These are phyloP conservation scores for Phylloporus scabripes DNA, from an alignment of 768 basidiomycete species.

Conservation along the genomic window DNA sequence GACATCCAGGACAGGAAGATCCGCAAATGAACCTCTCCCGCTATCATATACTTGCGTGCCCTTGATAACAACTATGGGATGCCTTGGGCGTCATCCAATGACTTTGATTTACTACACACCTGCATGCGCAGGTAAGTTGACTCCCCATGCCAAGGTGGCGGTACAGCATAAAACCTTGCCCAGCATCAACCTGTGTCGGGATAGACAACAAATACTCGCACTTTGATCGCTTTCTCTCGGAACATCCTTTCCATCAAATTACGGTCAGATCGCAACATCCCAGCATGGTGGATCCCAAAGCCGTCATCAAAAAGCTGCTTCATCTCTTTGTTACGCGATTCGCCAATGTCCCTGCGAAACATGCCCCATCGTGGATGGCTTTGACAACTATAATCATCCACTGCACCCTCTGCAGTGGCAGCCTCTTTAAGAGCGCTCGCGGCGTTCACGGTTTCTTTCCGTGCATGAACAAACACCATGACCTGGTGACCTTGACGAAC, in stretches of 20 bases:
- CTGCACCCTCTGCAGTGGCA: constrained; percentile 60
- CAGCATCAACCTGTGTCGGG: not conserved
- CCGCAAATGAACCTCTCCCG: constrained; percentile 81
- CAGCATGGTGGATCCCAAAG: constrained; percentile 98
- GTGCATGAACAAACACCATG: constrained; percentile 98
- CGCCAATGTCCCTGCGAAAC: constrained; percentile 72
- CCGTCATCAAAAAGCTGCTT: constrained; percentile 87
- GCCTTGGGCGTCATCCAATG: constrained; percentile 8
- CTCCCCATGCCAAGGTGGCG: constrained; percentile 98
- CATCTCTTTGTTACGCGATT: constrained; percentile 94
- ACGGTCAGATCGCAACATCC: constrained; percentile 91
- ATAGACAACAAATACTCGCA: constrained; percentile 24
- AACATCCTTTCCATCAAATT: constrained; percentile 96
- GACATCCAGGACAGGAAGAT: constrained; percentile 92
- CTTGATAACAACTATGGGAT: constrained; percentile 77
- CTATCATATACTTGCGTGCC: constrained; percentile 97
- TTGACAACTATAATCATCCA: constrained; percentile 75
- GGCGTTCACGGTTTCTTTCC: constrained; percentile 96
- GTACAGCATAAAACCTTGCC: constrained; percentile 93
- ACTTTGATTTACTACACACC: constrained; percentile 41
- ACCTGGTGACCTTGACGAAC: constrained; percentile 94
- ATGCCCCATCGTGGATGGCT: constrained; percentile 74
- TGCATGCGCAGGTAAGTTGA: constrained; percentile 97
- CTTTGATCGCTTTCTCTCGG: constrained; percentile 86
- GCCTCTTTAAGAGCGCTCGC: constrained; percentile 77